Evolutionary conservation across 495 filamentous ascomycete species (phyloP).

Genomic region (Lasiosphaeria hispida): DNA sequence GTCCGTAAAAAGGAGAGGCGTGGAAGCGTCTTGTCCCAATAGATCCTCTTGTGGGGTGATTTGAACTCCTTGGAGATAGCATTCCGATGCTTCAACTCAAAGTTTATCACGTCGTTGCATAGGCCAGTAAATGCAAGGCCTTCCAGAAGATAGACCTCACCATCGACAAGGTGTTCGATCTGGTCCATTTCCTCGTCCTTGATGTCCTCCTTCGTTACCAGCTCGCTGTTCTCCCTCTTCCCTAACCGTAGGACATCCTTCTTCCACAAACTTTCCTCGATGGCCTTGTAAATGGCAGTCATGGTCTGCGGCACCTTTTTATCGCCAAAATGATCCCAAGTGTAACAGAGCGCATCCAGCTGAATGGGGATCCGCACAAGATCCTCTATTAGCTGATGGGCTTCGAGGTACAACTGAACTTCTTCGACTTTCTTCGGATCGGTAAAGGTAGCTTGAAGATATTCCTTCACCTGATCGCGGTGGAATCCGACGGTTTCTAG

Average conservation of each 20-base stretch:
- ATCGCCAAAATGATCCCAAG: slow-evolving; percentile 29
- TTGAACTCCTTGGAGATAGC: slow-evolving; percentile 21
- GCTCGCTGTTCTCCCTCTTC: too few relatives aligned
- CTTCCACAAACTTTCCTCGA: slow-evolving; percentile 38
- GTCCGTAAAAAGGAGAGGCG: slow-evolving; percentile 36
- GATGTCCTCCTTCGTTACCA: too few relatives aligned
- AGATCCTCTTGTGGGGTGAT: slow-evolving; percentile 5
- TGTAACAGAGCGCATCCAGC: slow-evolving; percentile 47
- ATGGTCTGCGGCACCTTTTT: slow-evolving; percentile 32
- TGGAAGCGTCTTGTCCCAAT: slow-evolving; percentile 19
- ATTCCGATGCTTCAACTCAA: slow-evolving; percentile 24
- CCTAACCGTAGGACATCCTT: slow-evolving; percentile 38
- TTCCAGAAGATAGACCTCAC: slow-evolving; percentile 34
- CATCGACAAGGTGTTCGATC: slow-evolving; percentile 19
- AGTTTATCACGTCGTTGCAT: slow-evolving; percentile 37
- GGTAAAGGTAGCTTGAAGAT: slow-evolving; percentile 23
- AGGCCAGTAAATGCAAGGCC: slow-evolving; percentile 40
- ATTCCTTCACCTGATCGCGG: slow-evolving; percentile 32
- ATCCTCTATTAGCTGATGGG: slow-evolving; percentile 32
- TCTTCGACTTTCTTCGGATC: slow-evolving; percentile 21
- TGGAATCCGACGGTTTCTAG: slow-evolving; percentile 38
- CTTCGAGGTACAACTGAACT: slow-evolving; percentile 36
- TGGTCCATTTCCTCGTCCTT: too few relatives aligned
- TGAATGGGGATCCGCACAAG: slow-evolving; percentile 48
- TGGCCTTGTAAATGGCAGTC: slow-evolving; percentile 42